Evolutionary conservation across 306 rosid genomes (phyloP), one percentile per base, ranked within the genome.

Genomic region (Nissolia schottii): DNA sequence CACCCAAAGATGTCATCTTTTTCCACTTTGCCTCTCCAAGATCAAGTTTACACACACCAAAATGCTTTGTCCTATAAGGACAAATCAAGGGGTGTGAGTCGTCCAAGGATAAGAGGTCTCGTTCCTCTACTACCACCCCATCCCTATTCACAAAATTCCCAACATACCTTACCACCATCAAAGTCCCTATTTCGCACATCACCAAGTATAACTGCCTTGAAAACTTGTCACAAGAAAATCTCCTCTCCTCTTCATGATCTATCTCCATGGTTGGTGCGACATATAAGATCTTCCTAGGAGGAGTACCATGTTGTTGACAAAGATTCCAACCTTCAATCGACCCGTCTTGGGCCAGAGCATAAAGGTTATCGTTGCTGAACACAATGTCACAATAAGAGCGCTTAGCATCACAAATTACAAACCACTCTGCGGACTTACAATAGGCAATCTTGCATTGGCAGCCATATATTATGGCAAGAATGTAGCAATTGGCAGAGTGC

Each of bases 21-120:
- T 31, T 31, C 73, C 73, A 64, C 14, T 1, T 31, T 13, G 11
- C 16, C 19, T 16, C 15, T 10, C 0, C 0, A 4, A 7, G 1
- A 18, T 63, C 40, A 54, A 75, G 73, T 11, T 55, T 64, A 38
- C 37, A 74, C 15, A 75, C 50, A 55, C 3, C 5, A 54, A 75
- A 64, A 43, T 65, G 34, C 35, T 40, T 54, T 16, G 79, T 75
- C 6, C 49, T 54, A 6, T 65, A 75, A 54, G 67, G 79, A n/a
- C 79, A 54, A 40, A 75, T 3, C 24, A 57, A 5, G 2, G 64
- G 64, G 4, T 57, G 64, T 40, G 25, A n/a, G 13, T 10, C 49
- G 5, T 34, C 27, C 3, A 11, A 1, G 3, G 24, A 72, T 23
- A 50, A 10, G 41, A 1, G 7, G 1, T 16, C 0, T 5, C 50